These are phyloP conservation scores for Paralagenidium karlingii DNA, from an alignment of 352 stramenopile genomes.

Conservation along the genomic window DNA sequence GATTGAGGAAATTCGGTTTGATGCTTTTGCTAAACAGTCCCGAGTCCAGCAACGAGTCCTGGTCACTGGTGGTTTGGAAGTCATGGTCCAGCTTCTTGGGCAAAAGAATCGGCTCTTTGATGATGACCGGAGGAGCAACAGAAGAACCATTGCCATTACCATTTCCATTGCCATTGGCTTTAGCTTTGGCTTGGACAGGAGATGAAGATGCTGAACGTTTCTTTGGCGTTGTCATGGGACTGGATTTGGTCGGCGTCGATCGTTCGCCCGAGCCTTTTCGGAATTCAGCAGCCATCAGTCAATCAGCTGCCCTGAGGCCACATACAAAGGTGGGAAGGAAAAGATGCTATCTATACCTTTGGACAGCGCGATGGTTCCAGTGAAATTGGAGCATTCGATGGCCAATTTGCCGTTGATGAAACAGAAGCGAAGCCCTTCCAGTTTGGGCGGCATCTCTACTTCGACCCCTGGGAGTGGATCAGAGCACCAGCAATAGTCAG, in stretches of 20 bases:
- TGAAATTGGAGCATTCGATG: conserved; percentile 67
- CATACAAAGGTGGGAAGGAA: not conserved
- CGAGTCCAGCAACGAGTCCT: conserved; percentile 3
- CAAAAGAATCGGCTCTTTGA: conserved; percentile 39
- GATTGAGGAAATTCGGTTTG: conserved; percentile 45
- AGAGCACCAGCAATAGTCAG: not conserved
- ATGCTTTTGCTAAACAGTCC: conserved; percentile 24
- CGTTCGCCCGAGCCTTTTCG: too few species aligned
- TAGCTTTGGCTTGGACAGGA: conserved; percentile 1
- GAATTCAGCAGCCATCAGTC: not conserved
- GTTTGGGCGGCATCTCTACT: conserved; percentile 45
- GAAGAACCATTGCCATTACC: conserved; percentile 1
- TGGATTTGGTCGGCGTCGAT: too few species aligned
- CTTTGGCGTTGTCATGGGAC: too few species aligned
- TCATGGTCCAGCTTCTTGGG: conserved; percentile 12
- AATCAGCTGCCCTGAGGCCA: not conserved
- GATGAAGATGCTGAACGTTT: not conserved
- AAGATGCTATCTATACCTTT: conserved; percentile 15
- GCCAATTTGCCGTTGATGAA: conserved; percentile 41
- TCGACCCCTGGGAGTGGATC: conserved; percentile 27
- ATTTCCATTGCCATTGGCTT: too few species aligned
- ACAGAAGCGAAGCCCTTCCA: conserved; percentile 51
- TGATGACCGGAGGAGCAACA: not conserved
- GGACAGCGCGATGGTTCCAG: conserved; percentile 45
- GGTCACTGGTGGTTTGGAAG: conserved; percentile 5